phyloP scores from a whole-genome alignment of 2,329 filamentous ascomycete genomes.

The Cytospora piceicola region DNA sequence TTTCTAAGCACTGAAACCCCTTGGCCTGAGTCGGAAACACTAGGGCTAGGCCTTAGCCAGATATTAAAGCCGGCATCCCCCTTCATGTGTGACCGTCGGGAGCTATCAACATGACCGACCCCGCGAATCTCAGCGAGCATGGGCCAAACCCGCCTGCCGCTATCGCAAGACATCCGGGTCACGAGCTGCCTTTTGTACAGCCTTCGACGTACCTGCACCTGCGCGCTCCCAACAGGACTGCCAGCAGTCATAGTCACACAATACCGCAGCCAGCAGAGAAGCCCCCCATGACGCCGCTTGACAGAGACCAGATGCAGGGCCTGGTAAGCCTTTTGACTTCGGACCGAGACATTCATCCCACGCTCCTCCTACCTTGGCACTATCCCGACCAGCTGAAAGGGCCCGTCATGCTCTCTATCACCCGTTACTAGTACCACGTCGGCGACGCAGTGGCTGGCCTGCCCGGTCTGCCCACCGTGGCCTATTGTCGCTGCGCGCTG shows the following conservation, averaged over 20 bases:
- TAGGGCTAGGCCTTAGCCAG: slow-evolving; percentile 20
- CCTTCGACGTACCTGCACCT: slow-evolving; percentile 60
- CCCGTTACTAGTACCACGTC: slow-evolving; percentile 27
- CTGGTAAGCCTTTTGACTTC: slow-evolving; percentile 59
- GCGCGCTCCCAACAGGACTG: slow-evolving; percentile 28
- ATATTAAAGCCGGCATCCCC: slow-evolving; percentile 23
- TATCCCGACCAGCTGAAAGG: slow-evolving; percentile 8
- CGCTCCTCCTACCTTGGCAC: slow-evolving; percentile 21
- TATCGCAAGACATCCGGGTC: slow-evolving; percentile 41
- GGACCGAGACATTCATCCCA: slow-evolving; percentile 29
- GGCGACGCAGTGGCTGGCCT: slow-evolving; percentile 23
- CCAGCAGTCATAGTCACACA: slow-evolving; percentile 42
- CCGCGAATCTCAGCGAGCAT: slow-evolving; percentile 34
- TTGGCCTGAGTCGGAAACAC: slow-evolving; percentile 21
- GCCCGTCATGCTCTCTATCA: slow-evolving; percentile 15
- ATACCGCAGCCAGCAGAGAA: slow-evolving; percentile 43
- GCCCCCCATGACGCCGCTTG: slow-evolving; percentile 58
- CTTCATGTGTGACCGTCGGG: slow-evolving; percentile 18
- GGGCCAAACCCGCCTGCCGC: slow-evolving; percentile 31
- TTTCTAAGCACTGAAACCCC: slow-evolving; percentile 8
- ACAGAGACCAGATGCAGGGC: slow-evolving; percentile 78
- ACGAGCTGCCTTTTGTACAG: slow-evolving; percentile 61
- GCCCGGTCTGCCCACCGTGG: slow-evolving; percentile 18
- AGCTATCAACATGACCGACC: slow-evolving; percentile 30
- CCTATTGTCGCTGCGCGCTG: slow-evolving; percentile 17